These are phyloP conservation scores for Yamagishiella unicocca DNA, from an alignment of 139 green algal genomes.

Conservation along the genomic window DNA sequence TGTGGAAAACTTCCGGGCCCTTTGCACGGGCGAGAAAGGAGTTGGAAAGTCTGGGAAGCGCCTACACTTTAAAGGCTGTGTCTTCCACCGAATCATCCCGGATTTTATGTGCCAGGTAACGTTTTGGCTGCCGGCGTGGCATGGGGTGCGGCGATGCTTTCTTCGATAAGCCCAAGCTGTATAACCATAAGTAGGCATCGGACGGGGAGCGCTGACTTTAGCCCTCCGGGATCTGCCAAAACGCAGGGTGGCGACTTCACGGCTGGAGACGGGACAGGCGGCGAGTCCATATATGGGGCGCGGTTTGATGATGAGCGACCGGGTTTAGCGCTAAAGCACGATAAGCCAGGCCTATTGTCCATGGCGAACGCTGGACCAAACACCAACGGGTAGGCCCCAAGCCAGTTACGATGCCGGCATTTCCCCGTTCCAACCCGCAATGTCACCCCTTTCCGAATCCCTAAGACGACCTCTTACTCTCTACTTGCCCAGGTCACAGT, in stretches of 20 bases:
- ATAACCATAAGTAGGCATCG: not conserved
- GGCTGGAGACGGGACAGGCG: constrained; percentile 81
- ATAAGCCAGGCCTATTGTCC: constrained; percentile 70
- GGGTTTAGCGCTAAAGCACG: constrained; percentile 93
- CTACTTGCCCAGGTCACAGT: constrained; percentile 51
- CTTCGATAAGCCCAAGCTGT: no score
- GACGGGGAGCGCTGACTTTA: not conserved
- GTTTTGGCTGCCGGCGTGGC: no score
- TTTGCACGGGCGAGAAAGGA: constrained; percentile 88
- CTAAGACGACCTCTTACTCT: no score
- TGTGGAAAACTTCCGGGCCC: constrained; percentile 90
- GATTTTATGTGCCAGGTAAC: constrained; percentile 77
- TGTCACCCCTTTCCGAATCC: no score
- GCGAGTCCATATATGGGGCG: constrained; percentile 91
- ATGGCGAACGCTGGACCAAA: constrained; percentile 82
- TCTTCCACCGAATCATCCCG: constrained; percentile 88
- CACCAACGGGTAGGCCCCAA: constrained; percentile 76
- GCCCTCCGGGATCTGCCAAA: not conserved
- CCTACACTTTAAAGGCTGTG: constrained; percentile 88
- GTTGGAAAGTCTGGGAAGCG: constrained; percentile 81
- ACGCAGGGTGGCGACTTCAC: constrained; percentile 76
- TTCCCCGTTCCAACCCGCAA: no score
- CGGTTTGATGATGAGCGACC: constrained; percentile 84
- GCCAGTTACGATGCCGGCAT: no score
- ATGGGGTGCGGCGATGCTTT: no score